Conservation (phyloP, 176 grass and related monocot genomes). For the Phragmites australis region DNA sequence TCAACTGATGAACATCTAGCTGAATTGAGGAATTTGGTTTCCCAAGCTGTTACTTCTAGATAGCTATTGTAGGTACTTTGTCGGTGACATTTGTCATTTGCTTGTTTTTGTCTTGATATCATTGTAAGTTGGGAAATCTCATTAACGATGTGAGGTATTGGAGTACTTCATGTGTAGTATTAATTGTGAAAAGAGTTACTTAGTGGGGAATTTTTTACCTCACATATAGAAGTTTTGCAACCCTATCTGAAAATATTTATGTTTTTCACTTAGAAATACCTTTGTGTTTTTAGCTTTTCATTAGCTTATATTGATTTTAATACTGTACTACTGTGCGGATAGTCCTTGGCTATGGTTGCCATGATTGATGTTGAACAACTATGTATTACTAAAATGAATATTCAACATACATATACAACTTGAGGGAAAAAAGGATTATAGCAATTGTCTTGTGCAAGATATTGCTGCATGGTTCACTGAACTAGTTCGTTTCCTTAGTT, state of each 20-base stretch:
- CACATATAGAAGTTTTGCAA: constrained; percentile 36
- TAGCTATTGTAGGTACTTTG: constrained; percentile 39
- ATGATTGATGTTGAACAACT: background rate
- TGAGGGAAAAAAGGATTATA: no score
- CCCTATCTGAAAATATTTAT: background rate
- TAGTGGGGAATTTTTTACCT: constrained; percentile 34
- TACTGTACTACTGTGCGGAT: constrained; percentile 1
- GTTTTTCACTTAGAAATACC: constrained; percentile 1
- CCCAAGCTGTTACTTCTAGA: constrained; percentile 54
- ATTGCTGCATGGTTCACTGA: no score
- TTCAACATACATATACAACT: no score
- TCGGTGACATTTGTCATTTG: constrained; percentile 16
- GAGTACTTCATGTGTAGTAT: constrained; percentile 43
- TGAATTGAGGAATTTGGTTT: constrained; percentile 72
- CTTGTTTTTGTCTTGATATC: constrained; percentile 31
- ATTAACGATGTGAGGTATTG: constrained; percentile 33
- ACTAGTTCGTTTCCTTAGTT: no score
- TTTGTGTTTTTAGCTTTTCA: constrained; percentile 28
- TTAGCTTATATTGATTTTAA: constrained; percentile 21
- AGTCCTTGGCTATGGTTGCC: background rate
- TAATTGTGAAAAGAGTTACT: constrained; percentile 39
- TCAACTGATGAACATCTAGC: constrained; percentile 87
- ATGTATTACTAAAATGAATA: no score
- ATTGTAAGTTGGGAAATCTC: constrained; percentile 43
- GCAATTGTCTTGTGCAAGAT: no score